Base-by-base conservation (phyloP, 176 grass and related monocot species). In the Hsuehochloa calcarea region DNA sequence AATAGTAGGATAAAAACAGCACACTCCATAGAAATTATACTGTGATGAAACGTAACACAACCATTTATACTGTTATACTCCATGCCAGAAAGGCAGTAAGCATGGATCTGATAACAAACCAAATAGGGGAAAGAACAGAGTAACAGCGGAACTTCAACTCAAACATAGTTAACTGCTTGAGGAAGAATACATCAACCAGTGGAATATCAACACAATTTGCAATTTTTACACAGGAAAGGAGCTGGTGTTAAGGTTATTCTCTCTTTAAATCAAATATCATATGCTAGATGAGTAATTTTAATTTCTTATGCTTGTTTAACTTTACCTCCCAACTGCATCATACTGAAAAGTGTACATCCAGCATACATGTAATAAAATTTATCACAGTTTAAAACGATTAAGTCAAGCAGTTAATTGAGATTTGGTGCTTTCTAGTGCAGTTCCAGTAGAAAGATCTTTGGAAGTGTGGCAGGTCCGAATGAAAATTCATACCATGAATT, bases 1-100 rank as follows among this genome's bases (percentile, higher is more conserved):
- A 56, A 50, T 54, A 64, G 23, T 64, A 79, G 38, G 45, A 79
- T n/a, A 84, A 56, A 83, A 88, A 8, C 1, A 65, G 56, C 69
- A 83, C 16, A 25, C 3, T 51, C 7, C 55, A 64, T 19, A 63
- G 17, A 56, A 79, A 79, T 13, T 67, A 79, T 35, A 43, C 3
- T 77, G 40, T 77, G 39, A 63, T 51, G 10, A 68, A 68, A 49
- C 10, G 0, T 74, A 67, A 31, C 11, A 50, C 58, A 80, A 29
- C 6, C 5, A 72, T 39, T 79, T 39, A 5, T 10, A 11, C n/a
- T 47, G 20, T 68, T 34, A 13, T 19, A 13, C 31, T 40, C 70
- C 9, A 25, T 10, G 25, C 49, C 55, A 34, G 31, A 34, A 34
- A 3, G 31, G 31, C 29, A 80, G 39, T 45, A 64, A 51, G 37